Percentiles rank a stretch among this genome's conserved stretches.
phyloP scores from a whole-genome alignment of 495 filamentous ascomycete genomes.

The Podospora didyma region DNA sequence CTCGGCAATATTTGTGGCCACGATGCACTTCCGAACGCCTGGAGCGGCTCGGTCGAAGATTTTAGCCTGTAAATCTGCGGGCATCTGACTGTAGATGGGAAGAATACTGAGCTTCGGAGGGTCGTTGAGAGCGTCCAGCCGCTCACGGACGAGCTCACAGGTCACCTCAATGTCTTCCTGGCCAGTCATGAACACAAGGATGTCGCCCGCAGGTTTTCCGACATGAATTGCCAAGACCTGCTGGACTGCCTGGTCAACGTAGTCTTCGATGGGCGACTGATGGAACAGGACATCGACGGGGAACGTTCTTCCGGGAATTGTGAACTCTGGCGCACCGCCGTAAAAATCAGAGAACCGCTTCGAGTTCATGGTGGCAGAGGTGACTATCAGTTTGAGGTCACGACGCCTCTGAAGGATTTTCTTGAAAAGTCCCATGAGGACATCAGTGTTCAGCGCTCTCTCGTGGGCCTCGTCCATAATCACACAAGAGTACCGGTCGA shows the following conservation, averaged over 20 bases:
- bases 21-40: constrained; percentile 94
- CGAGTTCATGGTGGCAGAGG: constrained; percentile 97
- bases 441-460: constrained; percentile 92
- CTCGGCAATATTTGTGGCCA: constrained; percentile 98
- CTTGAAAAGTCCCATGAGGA: constrained; percentile 95
- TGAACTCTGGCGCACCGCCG: constrained; percentile 95
- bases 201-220: constrained; percentile 85
- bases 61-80: constrained; percentile 93
- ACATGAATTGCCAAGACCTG: constrained; percentile 97
- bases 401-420: constrained; percentile 87
- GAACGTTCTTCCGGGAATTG: constrained; percentile 95
- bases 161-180: constrained; percentile 98
- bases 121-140: constrained; percentile 88
- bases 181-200: constrained; percentile 98
- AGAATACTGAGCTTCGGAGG: constrained; percentile 92
- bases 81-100: constrained; percentile 99
- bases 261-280: constrained; percentile 92
- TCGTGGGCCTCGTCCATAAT: constrained; percentile 99
- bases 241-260: constrained; percentile 95
- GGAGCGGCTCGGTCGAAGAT: constrained; percentile 91
- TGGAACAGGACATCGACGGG: constrained; percentile 97
- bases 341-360: constrained; percentile 95
- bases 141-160: constrained; percentile 85
- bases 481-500: constrained; percentile 96
- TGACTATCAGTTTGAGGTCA: constrained; percentile 95